Conservation (phyloP, 805 yeast genomes). For the Yarrowia divulgata region DNA sequence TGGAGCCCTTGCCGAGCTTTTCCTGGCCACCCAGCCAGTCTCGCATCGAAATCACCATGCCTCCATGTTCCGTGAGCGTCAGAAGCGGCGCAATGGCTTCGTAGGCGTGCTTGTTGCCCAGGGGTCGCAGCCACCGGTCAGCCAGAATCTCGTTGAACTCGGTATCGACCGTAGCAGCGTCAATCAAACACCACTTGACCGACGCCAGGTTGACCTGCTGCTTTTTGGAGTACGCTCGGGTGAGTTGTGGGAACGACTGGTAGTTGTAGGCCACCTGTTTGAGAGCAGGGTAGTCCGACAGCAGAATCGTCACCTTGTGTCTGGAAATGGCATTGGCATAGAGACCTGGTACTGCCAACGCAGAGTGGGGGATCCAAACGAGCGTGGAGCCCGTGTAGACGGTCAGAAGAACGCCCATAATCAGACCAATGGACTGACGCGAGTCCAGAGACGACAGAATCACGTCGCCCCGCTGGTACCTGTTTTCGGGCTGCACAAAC, state of each 20-base stretch:
- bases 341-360: conserved; percentile 81
- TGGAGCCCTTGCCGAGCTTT: conserved; percentile 59
- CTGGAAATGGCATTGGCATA: conserved; percentile 81
- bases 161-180: conserved; percentile 87
- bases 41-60: conserved; percentile 88
- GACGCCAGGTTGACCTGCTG: conserved; percentile 78
- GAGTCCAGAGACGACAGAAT: conserved; percentile 71
- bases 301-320: conserved; percentile 71
- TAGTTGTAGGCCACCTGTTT: conserved; percentile 93
- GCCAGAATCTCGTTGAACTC: conserved; percentile 89
- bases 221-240: conserved; percentile 79
- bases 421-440: conserved; percentile 83
- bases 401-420: conserved; percentile 79
- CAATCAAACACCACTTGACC: conserved; percentile 88
- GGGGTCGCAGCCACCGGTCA: conserved; percentile 87
- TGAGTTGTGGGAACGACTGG: conserved; percentile 84
- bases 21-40: conserved; percentile 86
- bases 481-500: conserved; percentile 54
- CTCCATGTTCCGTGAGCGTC: conserved; percentile 92
- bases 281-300: conserved; percentile 86
- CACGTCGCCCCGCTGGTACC: conserved; percentile 52
- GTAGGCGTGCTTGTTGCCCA: conserved; percentile 81
- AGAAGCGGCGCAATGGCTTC: conserved; percentile 86
- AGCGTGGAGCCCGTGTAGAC: conserved; percentile 84
- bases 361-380: conserved; percentile 76